Percentiles rank a stretch among this genome's conserved stretches.
Evolutionary conservation across 2,329 filamentous ascomycete species (phyloP).

Genomic region (Epichloe typhina): DNA sequence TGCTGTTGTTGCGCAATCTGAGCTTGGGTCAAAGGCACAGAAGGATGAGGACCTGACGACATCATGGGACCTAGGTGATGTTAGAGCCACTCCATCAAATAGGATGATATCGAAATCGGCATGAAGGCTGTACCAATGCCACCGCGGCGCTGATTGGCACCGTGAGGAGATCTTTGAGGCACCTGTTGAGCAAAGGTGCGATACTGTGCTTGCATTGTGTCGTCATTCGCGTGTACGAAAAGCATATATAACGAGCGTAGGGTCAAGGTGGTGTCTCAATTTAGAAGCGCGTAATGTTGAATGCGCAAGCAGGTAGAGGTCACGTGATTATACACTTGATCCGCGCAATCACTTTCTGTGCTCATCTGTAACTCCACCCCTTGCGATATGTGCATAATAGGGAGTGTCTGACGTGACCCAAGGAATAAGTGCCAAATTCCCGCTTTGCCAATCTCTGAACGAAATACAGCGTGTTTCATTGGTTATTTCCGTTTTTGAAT

Average conservation of each 20-base stretch:
- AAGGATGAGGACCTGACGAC: slow-evolving; percentile 37
- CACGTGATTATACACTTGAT: neutral
- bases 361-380: no score
- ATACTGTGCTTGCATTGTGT: slow-evolving; percentile 40
- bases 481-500: no score
- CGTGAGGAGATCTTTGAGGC: slow-evolving; percentile 35
- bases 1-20: slow-evolving; percentile 40
- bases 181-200: slow-evolving; percentile 37
- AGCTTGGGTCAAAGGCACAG: slow-evolving; percentile 38
- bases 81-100: slow-evolving; percentile 6
- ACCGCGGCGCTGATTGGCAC: slow-evolving; percentile 34
- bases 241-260: neutral
- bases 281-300: no score
- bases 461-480: no score
- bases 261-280: neutral
- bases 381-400: no score
- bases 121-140: slow-evolving; percentile 33
- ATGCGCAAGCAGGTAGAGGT: no score
- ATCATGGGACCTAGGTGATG: slow-evolving; percentile 38
- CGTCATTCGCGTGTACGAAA: neutral
- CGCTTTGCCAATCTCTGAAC: no score
- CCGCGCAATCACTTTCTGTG: no score
- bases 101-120: neutral
- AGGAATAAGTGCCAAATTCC: no score
- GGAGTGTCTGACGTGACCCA: no score